Evolutionary conservation across 306 rosid species (phyloP).

Genomic region (Abrus precatorius): DNA sequence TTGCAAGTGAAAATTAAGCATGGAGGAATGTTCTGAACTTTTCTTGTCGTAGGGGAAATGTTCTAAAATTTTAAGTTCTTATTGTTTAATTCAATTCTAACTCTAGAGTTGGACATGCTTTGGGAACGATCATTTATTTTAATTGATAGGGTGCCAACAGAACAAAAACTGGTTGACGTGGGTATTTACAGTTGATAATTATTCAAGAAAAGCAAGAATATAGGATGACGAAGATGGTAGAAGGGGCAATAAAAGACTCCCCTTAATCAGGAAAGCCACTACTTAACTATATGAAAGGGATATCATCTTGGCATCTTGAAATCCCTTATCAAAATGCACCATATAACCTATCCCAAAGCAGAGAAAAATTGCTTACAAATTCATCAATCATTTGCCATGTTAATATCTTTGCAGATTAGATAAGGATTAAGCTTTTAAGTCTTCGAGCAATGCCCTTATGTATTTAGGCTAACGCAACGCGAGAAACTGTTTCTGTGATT

Average conservation of each 20-base stretch:
- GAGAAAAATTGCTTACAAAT: not conserved
- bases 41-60: not conserved
- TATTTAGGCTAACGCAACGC: not conserved
- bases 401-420: slow-evolving; percentile 18
- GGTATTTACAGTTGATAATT: slow-evolving; percentile 7
- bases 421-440: not conserved
- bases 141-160: not conserved
- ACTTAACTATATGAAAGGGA: slow-evolving; percentile 7
- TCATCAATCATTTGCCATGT: not conserved
- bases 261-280: not conserved
- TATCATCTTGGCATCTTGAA: not conserved
- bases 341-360: not conserved
- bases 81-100: slow-evolving; percentile 2
- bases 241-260: not conserved
- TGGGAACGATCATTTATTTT: not conserved
- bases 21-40: slow-evolving; percentile 1
- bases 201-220: not conserved
- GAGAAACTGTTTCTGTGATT: not conserved
- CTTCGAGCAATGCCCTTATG: not conserved
- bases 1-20: not conserved
- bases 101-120: slow-evolving; percentile 30
- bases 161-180: not conserved
- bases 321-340: slow-evolving; percentile 5
- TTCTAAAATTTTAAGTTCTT: not conserved
- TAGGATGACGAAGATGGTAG: not conserved